Evolutionary conservation across 768 basidiomycete genomes (phyloP).

Genomic region (Nidularia sp.): DNA sequence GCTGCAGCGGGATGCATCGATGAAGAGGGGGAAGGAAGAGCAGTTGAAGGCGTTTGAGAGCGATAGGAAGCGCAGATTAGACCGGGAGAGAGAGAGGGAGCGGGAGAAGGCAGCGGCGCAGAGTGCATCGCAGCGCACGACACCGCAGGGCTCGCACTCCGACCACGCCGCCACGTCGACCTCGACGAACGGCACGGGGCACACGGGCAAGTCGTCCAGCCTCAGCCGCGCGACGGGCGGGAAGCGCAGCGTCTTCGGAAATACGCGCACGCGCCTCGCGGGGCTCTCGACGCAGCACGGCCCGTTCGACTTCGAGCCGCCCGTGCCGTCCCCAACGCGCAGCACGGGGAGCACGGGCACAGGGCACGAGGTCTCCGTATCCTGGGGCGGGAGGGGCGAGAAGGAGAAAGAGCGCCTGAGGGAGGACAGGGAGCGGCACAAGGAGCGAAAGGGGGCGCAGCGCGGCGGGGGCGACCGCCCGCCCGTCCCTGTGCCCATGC

Average conservation of each 20-base stretch:
- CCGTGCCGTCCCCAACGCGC: slow-evolving; percentile 48
- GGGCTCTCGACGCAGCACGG: slow-evolving; percentile 42
- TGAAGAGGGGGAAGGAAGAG: slow-evolving; percentile 35
- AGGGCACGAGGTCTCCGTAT: slow-evolving; percentile 16
- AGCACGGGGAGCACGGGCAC: slow-evolving; percentile 26
- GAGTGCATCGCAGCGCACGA: slow-evolving; percentile 14
- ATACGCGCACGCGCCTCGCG: slow-evolving; percentile 21
- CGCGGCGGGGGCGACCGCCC: slow-evolving; percentile 20
- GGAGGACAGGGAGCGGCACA: slow-evolving; percentile 22
- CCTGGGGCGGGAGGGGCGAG: slow-evolving; percentile 19
- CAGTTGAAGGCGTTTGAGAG: slow-evolving; percentile 16
- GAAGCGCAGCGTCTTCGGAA: slow-evolving; percentile 23
- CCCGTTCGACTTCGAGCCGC: slow-evolving; percentile 65
- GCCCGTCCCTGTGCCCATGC: slow-evolving; percentile 25
- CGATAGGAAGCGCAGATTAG: slow-evolving; percentile 9
- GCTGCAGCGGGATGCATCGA: slow-evolving; percentile 32
- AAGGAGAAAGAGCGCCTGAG: slow-evolving; percentile 20
- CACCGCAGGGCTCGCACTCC: slow-evolving; percentile 19
- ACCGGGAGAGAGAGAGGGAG: slow-evolving; percentile 14
- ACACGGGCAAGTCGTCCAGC: slow-evolving; percentile 45
- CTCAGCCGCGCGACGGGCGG: slow-evolving; percentile 53
- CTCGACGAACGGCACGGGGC: slow-evolving; percentile 30
- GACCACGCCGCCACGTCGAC: slow-evolving; percentile 34
- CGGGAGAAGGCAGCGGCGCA: slow-evolving; percentile 9
- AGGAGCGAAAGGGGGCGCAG: slow-evolving; percentile 15